Evolutionary conservation across 2,329 filamentous ascomycete species (phyloP).

Genomic region (Pseudocercospora macadamiae): DNA sequence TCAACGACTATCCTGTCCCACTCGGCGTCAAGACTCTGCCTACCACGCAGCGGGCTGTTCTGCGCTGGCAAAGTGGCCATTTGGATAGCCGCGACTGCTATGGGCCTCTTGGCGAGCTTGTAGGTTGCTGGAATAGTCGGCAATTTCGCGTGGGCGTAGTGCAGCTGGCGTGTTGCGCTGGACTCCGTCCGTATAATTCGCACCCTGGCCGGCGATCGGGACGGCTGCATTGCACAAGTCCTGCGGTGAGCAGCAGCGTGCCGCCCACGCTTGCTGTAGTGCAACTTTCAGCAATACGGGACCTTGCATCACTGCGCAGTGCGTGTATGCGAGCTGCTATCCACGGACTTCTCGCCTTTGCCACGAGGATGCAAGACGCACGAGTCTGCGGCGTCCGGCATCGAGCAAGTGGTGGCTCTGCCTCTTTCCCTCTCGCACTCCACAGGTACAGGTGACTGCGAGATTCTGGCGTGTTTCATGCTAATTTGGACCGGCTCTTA

Average conservation of each 20-base stretch:
- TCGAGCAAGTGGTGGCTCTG: not conserved
- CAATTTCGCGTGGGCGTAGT: conserved; percentile 9
- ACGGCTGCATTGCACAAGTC: conserved; percentile 1
- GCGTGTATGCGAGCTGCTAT: not conserved
- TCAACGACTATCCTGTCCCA: not conserved
- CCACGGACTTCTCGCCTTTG: not conserved
- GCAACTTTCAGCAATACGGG: conserved; percentile 3
- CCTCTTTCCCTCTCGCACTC: not conserved
- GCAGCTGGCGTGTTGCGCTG: not conserved
- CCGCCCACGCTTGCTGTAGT: conserved; percentile 12
- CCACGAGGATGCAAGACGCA: not conserved
- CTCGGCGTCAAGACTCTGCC: conserved; percentile 10
- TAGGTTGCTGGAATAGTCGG: not conserved
- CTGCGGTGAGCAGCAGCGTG: conserved; percentile 14
- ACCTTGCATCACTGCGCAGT: not conserved
- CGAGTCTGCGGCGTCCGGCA: not conserved
- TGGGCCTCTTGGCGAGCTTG: not conserved
- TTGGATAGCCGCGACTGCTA: not conserved
- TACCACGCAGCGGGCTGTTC: not conserved
- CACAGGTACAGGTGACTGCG: not conserved
- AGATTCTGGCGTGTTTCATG: conserved; percentile 1
- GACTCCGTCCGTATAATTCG: conserved; percentile 12
- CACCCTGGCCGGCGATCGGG: conserved; percentile 9
- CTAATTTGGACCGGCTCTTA: conserved; percentile 1
- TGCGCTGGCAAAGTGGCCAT: conserved; percentile 1